These are phyloP conservation scores for Chaetomium cochliodes DNA, from an alignment of 495 filamentous ascomycete genomes.

Conservation along the genomic window DNA sequence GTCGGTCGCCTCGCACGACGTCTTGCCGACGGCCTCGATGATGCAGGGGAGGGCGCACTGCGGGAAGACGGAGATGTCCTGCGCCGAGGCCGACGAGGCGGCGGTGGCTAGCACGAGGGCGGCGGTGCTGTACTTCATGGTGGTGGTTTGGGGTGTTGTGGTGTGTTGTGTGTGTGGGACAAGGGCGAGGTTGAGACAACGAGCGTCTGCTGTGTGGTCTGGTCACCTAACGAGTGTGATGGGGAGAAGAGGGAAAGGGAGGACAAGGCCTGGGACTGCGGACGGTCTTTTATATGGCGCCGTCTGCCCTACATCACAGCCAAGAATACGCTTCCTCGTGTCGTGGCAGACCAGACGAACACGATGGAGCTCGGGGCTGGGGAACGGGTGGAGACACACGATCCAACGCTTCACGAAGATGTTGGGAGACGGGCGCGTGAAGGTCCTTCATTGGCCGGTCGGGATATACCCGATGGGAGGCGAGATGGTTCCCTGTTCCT, in stretches of 20 bases:
- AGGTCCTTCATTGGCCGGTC: conserved; percentile 6
- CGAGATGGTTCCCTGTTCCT: conserved; percentile 8
- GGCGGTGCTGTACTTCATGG: conserved; percentile 44
- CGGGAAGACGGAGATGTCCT: conserved; percentile 42
- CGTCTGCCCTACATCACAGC: background rate
- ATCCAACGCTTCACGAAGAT: background rate
- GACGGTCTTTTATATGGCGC: conserved; percentile 12
- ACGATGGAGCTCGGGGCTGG: background rate
- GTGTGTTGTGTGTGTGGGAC: background rate
- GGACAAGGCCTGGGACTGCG: background rate
- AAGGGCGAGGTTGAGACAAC: conserved; percentile 6
- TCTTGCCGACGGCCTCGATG: conserved; percentile 29
- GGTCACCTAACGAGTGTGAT: conserved; percentile 19
- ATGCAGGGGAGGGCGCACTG: conserved; percentile 45
- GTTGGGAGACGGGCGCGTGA: conserved; percentile 8
- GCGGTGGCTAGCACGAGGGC: conserved; percentile 38
- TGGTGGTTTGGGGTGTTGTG: conserved; percentile 21
- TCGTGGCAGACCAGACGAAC: background rate
- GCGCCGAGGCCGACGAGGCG: conserved; percentile 38
- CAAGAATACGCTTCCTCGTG: background rate
- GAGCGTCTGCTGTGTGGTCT: conserved; percentile 7
- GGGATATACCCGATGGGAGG: background rate
- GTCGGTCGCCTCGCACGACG: conserved; percentile 42
- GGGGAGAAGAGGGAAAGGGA: conserved; percentile 1
- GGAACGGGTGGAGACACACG: background rate